These are phyloP conservation scores for Bromus sterilis DNA, from an alignment of 176 grass and related monocot genomes.

Conservation along the genomic window DNA sequence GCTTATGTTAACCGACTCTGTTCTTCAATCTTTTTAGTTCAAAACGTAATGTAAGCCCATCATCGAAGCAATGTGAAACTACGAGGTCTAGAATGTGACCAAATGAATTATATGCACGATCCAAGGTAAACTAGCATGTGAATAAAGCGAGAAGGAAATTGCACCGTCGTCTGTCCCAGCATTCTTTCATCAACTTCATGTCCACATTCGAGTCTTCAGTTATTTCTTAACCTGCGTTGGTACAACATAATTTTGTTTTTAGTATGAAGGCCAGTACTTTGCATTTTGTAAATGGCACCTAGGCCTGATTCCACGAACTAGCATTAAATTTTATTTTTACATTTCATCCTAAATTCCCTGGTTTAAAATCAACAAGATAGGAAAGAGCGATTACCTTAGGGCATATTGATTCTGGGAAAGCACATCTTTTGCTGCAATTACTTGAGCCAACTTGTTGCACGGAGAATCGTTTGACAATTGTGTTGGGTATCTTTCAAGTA, in stretches of 20 bases:
- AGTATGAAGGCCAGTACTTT: neutral
- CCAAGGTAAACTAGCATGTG: neutral
- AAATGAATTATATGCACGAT: neutral
- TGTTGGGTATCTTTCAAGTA: conserved; percentile 31
- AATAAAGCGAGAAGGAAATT: neutral
- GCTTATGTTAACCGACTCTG: too few relatives aligned
- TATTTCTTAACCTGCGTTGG: neutral
- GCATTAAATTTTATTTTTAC: neutral
- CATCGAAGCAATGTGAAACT: neutral
- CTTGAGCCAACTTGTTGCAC: neutral
- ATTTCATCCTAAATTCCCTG: neutral
- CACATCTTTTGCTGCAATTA: neutral
- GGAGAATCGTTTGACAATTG: neutral
- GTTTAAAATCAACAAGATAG: neutral
- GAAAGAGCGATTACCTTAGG: conserved; percentile 42
- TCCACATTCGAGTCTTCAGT: neutral
- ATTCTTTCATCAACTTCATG: neutral
- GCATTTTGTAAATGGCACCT: neutral
- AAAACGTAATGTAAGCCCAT: too few relatives aligned
- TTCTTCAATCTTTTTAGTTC: too few relatives aligned
- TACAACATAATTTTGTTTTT: neutral
- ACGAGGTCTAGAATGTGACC: neutral
- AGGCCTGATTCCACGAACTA: neutral
- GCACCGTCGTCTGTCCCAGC: neutral
- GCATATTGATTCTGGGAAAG: conserved; percentile 54